Percentiles rank a stretch among this genome's conserved stretches.
These are phyloP conservation scores for Podosphaera fusca DNA, from an alignment of 2,329 filamentous ascomycete genomes.

Conservation along the genomic window DNA sequence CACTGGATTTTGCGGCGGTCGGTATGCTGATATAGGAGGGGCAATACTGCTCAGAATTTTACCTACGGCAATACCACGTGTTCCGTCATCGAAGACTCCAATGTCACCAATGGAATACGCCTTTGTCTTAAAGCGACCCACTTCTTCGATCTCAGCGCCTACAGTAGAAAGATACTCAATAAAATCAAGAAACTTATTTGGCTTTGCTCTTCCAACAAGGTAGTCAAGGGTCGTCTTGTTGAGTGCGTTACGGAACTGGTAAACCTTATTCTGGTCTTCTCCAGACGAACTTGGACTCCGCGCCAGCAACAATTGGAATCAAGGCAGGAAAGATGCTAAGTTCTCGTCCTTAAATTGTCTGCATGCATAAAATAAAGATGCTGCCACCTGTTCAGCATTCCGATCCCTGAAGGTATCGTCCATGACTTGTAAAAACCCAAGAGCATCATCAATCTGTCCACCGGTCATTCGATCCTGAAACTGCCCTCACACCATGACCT, in stretches of 20 bases:
- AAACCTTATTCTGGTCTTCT: not conserved
- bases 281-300: not conserved
- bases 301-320: not conserved
- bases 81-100: not conserved
- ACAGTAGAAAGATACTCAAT: not conserved
- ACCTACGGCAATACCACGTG: not conserved
- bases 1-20: not conserved
- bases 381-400: not conserved
- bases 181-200: not conserved
- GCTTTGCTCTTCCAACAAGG: not conserved
- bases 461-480: not conserved
- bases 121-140: not conserved
- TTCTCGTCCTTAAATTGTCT: not conserved
- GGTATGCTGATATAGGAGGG: not conserved
- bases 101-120: not conserved
- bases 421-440: not conserved
- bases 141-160: not conserved
- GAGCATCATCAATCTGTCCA: not conserved
- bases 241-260: not conserved
- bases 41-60: not conserved
- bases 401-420: not conserved
- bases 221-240: not conserved
- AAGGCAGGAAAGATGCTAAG: not conserved
- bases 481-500: not conserved
- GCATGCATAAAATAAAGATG: not conserved